Base-by-base conservation (phyloP, 345 rosid genomes). In the Clarkia xantiana region DNA sequence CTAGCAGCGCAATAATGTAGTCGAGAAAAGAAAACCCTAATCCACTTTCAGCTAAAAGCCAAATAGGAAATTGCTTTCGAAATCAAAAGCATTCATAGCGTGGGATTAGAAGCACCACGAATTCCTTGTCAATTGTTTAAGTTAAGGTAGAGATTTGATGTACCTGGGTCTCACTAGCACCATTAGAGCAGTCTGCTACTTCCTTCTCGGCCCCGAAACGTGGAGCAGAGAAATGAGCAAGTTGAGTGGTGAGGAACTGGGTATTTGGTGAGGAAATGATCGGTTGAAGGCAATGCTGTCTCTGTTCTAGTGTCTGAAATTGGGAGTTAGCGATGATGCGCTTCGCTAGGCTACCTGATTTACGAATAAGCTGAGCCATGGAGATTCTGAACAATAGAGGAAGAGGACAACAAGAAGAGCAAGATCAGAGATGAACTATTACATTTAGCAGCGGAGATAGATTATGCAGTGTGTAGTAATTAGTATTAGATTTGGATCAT, bases 201-300 rank as follows among this genome's bases (percentile, higher is more conserved):
- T 43, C 57, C 9, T 52, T 72, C 40, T 46, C 66, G 16, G 71
- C 53, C 22, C 62, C 52, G 58, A 69, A 67, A 9, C 71, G 67
- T 42, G 58, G 52, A 59, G 46, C 0, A 14, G 45, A 18, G 52
- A 52, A 52, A 50, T 49, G 60, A 45, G 53, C 25, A 12, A 40
- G 1, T 43, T 68, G 62, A 66, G 25, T 47, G 40, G 14, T 51
- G 42, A 47, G 51, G 52, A 42, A 40, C 11, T 11, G 20, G 47
- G 62, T 20, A 17, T 14, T 4, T 3, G 60, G 49, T 53, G 47
- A 14, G 29, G 42, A 0, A 11, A 34, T 41, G 18, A 40, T 49
- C 51, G 53, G 14, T 43, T 2, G 39, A 43, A 4, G 48, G 46
- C 9, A 41, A 49, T n/a, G 53, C 16, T 6, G 53, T 29, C 12